A percentile compares a stretch with the other conserved stretches of the same genome.
Evolutionary conservation across 108 stramenopile species (phyloP).

Genomic region (Pseudonitzschia delicatissima): DNA sequence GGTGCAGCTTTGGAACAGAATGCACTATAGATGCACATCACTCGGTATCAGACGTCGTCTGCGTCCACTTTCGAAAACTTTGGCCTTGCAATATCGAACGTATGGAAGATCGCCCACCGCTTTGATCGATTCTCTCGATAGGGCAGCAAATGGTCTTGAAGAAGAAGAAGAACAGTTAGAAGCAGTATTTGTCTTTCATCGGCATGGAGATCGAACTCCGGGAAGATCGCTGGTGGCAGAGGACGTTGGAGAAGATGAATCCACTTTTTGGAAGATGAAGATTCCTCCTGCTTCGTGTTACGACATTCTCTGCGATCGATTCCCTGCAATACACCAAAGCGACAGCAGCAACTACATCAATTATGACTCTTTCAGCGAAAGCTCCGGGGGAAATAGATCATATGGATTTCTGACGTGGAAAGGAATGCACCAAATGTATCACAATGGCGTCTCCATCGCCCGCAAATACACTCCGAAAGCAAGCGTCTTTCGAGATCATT

Average conservation of each 20-base stretch:
- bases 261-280: conserved; percentile 46
- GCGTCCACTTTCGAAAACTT: too few relatives aligned
- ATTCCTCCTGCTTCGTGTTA: background rate
- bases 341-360: background rate
- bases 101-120: too few relatives aligned
- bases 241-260: conserved; percentile 34
- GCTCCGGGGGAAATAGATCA: conserved; percentile 15
- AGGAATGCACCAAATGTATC: conserved; percentile 66
- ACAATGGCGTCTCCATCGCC: conserved; percentile 43
- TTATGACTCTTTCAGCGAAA: background rate
- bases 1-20: too few relatives aligned
- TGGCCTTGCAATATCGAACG: too few relatives aligned
- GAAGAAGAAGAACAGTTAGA: conserved; percentile 49
- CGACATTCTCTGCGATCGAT: background rate
- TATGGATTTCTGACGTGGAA: conserved; percentile 68
- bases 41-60: too few relatives aligned
- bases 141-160: too few relatives aligned
- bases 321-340: background rate
- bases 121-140: too few relatives aligned
- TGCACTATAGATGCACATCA: too few relatives aligned
- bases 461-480: conserved; percentile 24
- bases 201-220: conserved; percentile 78
- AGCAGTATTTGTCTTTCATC: conserved; percentile 70
- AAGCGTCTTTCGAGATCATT: conserved; percentile 13
- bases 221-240: conserved; percentile 41